phyloP scores from a whole-genome alignment of 345 rosid genomes.

The Cardamine occulta region DNA sequence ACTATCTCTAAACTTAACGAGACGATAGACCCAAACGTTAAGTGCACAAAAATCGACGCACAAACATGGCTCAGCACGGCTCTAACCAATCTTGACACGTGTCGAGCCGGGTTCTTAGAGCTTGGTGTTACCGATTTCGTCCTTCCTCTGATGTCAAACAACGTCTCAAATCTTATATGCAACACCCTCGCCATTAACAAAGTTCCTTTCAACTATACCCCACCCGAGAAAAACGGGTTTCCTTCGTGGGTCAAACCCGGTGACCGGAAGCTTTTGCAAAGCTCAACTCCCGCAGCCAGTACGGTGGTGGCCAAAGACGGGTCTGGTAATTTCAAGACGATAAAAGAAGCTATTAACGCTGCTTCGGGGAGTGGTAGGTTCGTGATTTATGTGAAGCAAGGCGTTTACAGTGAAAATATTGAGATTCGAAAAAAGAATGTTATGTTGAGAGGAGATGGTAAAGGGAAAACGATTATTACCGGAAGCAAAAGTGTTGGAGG shows the following conservation, averaged over 20 bases:
- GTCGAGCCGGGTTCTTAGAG: slow-evolving; percentile 69
- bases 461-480: slow-evolving; percentile 70
- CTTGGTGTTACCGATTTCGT: slow-evolving; percentile 61
- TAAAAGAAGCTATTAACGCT: slow-evolving; percentile 63
- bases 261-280: slow-evolving; percentile 76
- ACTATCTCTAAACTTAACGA: slow-evolving; percentile 58
- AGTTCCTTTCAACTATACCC: slow-evolving; percentile 52
- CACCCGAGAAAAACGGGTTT: slow-evolving; percentile 56
- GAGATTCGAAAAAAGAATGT: slow-evolving; percentile 65
- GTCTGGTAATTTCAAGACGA: slow-evolving; percentile 70
- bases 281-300: slow-evolving; percentile 55
- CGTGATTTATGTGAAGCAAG: slow-evolving; percentile 76
- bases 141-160: slow-evolving; percentile 73
- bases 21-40: slow-evolving; percentile 50
- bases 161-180: slow-evolving; percentile 69
- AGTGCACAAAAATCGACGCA: slow-evolving; percentile 61
- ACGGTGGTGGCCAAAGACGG: slow-evolving; percentile 89
- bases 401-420: slow-evolving; percentile 68
- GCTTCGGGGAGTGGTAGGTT: slow-evolving; percentile 71
- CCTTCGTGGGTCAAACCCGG: slow-evolving; percentile 80
- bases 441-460: slow-evolving; percentile 87
- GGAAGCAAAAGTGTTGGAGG: slow-evolving; percentile 90
- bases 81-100: slow-evolving; percentile 83
- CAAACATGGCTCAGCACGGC: slow-evolving; percentile 98
- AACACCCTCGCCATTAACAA: slow-evolving; percentile 71